Base-by-base conservation (phyloP, 768 basidiomycete genomes). In the Trichaptum fuscoviolaceum region DNA sequence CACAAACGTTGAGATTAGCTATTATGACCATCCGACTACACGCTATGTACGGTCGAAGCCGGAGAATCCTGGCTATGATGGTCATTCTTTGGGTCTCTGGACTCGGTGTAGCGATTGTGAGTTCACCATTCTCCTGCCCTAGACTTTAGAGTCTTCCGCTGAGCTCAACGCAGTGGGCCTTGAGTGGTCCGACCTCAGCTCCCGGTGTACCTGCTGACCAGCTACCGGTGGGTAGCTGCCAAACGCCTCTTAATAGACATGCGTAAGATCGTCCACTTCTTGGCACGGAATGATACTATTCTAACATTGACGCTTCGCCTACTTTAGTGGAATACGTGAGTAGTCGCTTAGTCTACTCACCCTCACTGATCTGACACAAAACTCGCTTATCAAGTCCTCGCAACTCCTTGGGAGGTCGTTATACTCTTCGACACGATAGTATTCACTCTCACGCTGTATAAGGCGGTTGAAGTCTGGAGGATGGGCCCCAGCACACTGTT, bases 21-120 rank as follows among this genome's bases (percentile, higher is more conserved):
- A 69, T 71, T 66, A 67, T 69, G 9, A 67, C 68, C n/a, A 15
- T 71, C 9, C 67, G 69, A 1, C 68, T 69, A 0, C 67, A 68
- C 52, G 70, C 70, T 1, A 52, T 71, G 10, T 71, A 69, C 34
- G 67, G 67, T n/a, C 67, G 69, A 5, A 65, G 59, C 23, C 59
- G 59, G 59, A 61, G 30, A 20, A 61, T 61, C 30, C 59, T 61
- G 6, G 24, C 30, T 1, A 12, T 61, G 24, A 52, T 52, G 42
- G 42, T 52, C 6, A 12, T 52, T 3, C 20, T 52, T 52, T 52
- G 42, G 42, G 42, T 52, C 15, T 52, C 6, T 20, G 42, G 42
- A 2, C 5, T 52, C 15, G 42, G 42, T 12, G 42, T 52, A 52
- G 42, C 42, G 15, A 12, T 12, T 15, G 42, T 52, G 42, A 52